Evolutionary conservation across 2,329 filamentous ascomycete species (phyloP).

Genomic region (Epichloe glyceriae): DNA sequence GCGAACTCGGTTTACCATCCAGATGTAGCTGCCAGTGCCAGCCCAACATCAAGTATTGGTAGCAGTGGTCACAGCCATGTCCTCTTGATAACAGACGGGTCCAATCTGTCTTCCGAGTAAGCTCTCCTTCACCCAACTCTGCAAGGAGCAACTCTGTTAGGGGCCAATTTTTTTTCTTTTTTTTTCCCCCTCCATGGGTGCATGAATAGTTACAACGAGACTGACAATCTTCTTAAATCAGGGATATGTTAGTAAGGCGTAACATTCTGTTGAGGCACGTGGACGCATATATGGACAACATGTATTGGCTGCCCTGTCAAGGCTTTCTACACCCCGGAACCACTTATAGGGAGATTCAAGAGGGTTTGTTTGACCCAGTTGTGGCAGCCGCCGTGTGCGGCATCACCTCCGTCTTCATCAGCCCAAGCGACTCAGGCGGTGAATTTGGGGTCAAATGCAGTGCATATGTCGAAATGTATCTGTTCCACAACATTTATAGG

Average conservation of each 20-base stretch:
- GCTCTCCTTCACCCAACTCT: slow-evolving; percentile 1
- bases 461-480: slow-evolving; percentile 25
- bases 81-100: slow-evolving; percentile 13
- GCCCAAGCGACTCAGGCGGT: slow-evolving; percentile 18
- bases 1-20: slow-evolving; percentile 5
- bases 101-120: slow-evolving; percentile 17
- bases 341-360: slow-evolving; percentile 23
- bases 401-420: slow-evolving; percentile 23
- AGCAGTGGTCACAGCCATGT: slow-evolving; percentile 8
- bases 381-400: slow-evolving; percentile 27
- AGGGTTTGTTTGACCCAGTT: slow-evolving; percentile 21
- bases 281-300: slow-evolving; percentile 25
- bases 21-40: slow-evolving; percentile 10
- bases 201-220: neutral
- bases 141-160: neutral
- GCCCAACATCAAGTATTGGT: slow-evolving; percentile 8
- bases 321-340: slow-evolving; percentile 25
- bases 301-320: slow-evolving; percentile 26
- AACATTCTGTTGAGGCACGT: slow-evolving; percentile 24
- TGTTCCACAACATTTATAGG: slow-evolving; percentile 27
- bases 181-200: no score
- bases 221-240: slow-evolving; percentile 4
- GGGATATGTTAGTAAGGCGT: slow-evolving; percentile 21
- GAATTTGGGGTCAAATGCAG: slow-evolving; percentile 26
- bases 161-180: neutral